A percentile compares a stretch with the other conserved stretches of the same genome.
Conservation (phyloP, 345 rosid genomes). For the Sonneratia alba region DNA sequence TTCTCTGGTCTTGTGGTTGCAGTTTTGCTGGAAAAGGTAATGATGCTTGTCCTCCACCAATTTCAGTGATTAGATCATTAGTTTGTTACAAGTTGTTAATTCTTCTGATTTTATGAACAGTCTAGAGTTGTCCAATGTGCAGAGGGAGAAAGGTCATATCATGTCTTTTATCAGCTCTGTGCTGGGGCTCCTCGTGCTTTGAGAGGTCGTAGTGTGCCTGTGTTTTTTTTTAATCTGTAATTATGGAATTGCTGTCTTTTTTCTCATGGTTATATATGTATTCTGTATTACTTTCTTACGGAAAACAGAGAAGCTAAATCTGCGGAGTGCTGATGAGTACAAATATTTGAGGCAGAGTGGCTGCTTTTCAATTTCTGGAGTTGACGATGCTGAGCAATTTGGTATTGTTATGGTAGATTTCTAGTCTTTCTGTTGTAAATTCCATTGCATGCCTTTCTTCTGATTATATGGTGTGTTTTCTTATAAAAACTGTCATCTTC, state of each 20-base stretch:
- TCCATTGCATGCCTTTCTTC: neutral
- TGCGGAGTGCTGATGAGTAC: constrained; percentile 65
- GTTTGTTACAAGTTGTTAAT: constrained; percentile 10
- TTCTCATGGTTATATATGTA: neutral
- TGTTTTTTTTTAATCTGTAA: neutral
- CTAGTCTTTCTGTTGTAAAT: neutral
- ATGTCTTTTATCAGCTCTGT: constrained; percentile 97
- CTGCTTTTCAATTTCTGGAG: constrained; percentile 67
- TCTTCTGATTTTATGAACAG: constrained; percentile 43
- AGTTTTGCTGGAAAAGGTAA: constrained; percentile 99
- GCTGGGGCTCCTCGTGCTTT: constrained; percentile 76
- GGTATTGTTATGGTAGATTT: constrained; percentile 50
- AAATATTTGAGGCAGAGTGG: constrained; percentile 83
- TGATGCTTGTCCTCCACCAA: constrained; percentile 8
- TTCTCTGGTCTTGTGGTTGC: constrained; percentile 20
- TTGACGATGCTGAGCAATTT: constrained; percentile 77
- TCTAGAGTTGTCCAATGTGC: constrained; percentile 98
- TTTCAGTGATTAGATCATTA: constrained; percentile 2
- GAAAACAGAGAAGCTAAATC: constrained; percentile 65
- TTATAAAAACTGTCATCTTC: neutral
- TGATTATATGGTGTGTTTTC: neutral
- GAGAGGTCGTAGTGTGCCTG: constrained; percentile 37
- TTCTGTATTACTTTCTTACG: neutral
- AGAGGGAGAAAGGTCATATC: constrained; percentile 96
- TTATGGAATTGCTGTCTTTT: neutral